Conservation (phyloP, 2,329 filamentous ascomycete species). For the Xylariales sp. region DNA sequence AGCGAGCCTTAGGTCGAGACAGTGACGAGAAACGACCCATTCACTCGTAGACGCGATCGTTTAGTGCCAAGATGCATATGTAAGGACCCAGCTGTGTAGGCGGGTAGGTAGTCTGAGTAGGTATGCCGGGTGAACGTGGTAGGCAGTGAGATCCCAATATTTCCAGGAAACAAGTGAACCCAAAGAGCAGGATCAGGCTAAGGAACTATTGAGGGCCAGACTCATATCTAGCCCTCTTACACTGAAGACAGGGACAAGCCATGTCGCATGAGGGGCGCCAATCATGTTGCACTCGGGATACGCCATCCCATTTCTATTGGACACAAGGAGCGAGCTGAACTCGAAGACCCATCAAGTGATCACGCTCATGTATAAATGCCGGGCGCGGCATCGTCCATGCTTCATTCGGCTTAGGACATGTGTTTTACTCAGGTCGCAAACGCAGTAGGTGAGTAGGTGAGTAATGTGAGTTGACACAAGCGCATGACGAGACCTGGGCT, state of each 20-base stretch:
- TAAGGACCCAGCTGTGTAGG: background rate
- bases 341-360: slow-evolving; percentile 36
- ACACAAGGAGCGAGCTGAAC: slow-evolving; percentile 48
- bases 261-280: slow-evolving; percentile 38
- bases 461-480: too few species aligned
- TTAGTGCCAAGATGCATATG: slow-evolving; percentile 13
- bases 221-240: slow-evolving; percentile 20
- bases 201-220: slow-evolving; percentile 19
- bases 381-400: background rate
- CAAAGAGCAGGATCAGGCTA: background rate
- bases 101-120: background rate
- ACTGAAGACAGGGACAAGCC: slow-evolving; percentile 21
- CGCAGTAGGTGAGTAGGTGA: background rate
- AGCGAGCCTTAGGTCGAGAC: slow-evolving; percentile 5
- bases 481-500: background rate
- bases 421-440: background rate
- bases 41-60: background rate
- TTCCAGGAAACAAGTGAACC: background rate
- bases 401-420: slow-evolving; percentile 8
- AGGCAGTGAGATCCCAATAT: background rate
- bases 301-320: slow-evolving; percentile 37
- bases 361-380: slow-evolving; percentile 18
- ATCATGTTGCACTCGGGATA: slow-evolving; percentile 31
- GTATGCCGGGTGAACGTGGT: slow-evolving; percentile 1
- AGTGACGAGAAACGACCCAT: background rate